Conservation (phyloP, 2,329 filamentous ascomycete genomes). For the Xylaria sp. region DNA sequence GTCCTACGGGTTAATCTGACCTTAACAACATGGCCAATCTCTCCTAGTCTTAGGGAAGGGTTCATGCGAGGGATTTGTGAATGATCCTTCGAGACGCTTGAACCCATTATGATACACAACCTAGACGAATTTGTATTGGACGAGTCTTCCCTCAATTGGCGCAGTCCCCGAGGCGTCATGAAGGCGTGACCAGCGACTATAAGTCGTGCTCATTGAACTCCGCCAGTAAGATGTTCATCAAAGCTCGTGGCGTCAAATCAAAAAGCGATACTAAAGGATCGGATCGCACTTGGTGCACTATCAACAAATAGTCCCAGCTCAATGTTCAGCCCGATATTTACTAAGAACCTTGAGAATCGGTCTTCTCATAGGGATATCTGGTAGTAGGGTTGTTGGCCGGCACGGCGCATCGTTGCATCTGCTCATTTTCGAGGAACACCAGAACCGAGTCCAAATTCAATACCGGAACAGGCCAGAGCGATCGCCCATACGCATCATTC, state of each 20-base stretch:
- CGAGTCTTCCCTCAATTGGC: slow-evolving; percentile 16
- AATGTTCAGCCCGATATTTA: slow-evolving; percentile 3
- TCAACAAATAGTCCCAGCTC: background rate
- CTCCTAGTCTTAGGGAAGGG: background rate
- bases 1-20: background rate
- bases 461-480: background rate
- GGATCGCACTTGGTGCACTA: background rate
- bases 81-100: background rate
- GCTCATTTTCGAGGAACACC: background rate
- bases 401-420: background rate
- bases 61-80: background rate
- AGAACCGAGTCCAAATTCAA: background rate
- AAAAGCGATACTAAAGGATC: background rate
- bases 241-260: slow-evolving; percentile 8
- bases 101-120: background rate
- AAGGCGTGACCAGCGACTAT: slow-evolving; percentile 14
- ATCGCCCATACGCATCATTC: background rate
- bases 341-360: background rate
- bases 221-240: background rate
- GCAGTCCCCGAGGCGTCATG: slow-evolving; percentile 13
- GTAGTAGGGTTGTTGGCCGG: background rate
- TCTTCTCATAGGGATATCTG: background rate
- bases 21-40: background rate
- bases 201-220: slow-evolving; percentile 16
- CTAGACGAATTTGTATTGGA: background rate